These are phyloP conservation scores for Gypsophila paniculata DNA, from an alignment of 179 eudicot genomes.

Conservation along the genomic window DNA sequence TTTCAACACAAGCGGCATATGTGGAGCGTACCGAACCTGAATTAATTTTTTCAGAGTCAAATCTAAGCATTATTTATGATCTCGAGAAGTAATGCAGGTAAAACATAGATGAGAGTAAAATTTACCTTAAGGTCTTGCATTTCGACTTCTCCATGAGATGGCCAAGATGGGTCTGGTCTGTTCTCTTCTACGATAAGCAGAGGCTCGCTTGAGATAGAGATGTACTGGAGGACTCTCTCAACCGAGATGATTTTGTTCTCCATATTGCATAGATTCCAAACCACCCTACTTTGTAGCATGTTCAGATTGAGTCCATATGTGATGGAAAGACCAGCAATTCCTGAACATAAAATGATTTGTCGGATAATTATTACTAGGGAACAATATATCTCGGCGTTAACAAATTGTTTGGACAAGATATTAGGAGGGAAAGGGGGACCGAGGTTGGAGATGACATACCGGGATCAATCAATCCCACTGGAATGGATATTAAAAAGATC, in stretches of 20 bases:
- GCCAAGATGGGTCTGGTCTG: conserved; percentile 38
- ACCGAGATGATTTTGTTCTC: conserved; percentile 22
- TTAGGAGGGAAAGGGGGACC: background rate
- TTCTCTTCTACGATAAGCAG: conserved; percentile 13
- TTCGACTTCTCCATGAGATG: conserved; percentile 38
- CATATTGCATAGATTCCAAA: conserved; percentile 20
- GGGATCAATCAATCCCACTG: conserved; percentile 19
- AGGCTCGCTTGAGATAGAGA: conserved; percentile 13
- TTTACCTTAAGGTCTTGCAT: conserved; percentile 56
- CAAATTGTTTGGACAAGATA: background rate
- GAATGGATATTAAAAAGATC: conserved; percentile 20
- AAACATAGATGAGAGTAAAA: background rate
- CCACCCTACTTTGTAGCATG: conserved; percentile 18
- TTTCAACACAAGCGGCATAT: conserved; percentile 67
- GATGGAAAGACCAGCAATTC: conserved; percentile 20
- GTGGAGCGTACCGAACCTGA: conserved; percentile 73
- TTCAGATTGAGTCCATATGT: conserved; percentile 21
- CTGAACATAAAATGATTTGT: background rate
- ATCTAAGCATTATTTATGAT: background rate
- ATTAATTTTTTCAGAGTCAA: conserved; percentile 11
- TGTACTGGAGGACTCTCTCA: conserved; percentile 16
- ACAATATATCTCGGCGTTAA: background rate
- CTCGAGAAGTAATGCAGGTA: background rate
- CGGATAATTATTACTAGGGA: background rate
- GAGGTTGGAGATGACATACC: conserved; percentile 15